Percentiles rank a stretch among this genome's conserved stretches.
Conservation (phyloP, 2,329 filamentous ascomycete genomes). For the Colletotrichum tanaceti region DNA sequence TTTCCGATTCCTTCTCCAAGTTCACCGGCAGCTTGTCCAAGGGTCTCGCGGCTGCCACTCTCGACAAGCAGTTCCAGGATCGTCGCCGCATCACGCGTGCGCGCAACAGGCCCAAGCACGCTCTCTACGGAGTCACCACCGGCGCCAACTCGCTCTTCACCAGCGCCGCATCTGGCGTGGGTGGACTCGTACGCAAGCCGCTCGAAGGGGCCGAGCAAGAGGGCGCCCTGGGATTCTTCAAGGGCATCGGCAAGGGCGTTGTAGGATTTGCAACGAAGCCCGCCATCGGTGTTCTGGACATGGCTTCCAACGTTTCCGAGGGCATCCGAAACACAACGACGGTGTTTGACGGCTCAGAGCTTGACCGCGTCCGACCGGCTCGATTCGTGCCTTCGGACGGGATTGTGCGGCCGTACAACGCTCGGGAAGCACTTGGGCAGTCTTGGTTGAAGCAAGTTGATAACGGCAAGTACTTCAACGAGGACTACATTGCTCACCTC, state of each 20-base stretch:
- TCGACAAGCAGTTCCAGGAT: conserved; percentile 99
- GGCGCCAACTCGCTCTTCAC: conserved; percentile 95
- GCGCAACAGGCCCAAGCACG: conserved; percentile 95
- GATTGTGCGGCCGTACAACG: conserved; percentile 92
- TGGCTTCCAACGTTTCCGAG: conserved; percentile 96
- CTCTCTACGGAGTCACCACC: conserved; percentile 93
- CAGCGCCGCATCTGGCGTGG: conserved; percentile 92
- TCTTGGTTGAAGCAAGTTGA: conserved; percentile 99
- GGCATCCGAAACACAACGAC: conserved; percentile 99
- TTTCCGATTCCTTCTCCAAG: conserved; percentile 97
- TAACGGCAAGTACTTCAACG: conserved; percentile 97
- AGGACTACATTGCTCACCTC: conserved; percentile 95
- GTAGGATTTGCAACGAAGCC: conserved; percentile 97
- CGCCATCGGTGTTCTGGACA: conserved; percentile 94
- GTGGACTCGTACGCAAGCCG: conserved; percentile 91
- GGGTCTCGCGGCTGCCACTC: conserved; percentile 90
- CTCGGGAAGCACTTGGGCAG: conserved; percentile 94
- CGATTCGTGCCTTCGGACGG: conserved; percentile 93
- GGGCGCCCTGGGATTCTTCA: conserved; percentile 93
- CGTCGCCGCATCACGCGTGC: conserved; percentile 92
- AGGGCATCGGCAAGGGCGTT: conserved; percentile 95
- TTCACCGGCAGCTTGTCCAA: conserved; percentile 98
- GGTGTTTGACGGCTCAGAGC: conserved; percentile 93
- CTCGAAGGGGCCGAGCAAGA: conserved; percentile 96
- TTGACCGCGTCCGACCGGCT: conserved; percentile 93